phyloP scores from a whole-genome alignment of 164 flowering plant species.

The Aristolochia fimbriata region DNA sequence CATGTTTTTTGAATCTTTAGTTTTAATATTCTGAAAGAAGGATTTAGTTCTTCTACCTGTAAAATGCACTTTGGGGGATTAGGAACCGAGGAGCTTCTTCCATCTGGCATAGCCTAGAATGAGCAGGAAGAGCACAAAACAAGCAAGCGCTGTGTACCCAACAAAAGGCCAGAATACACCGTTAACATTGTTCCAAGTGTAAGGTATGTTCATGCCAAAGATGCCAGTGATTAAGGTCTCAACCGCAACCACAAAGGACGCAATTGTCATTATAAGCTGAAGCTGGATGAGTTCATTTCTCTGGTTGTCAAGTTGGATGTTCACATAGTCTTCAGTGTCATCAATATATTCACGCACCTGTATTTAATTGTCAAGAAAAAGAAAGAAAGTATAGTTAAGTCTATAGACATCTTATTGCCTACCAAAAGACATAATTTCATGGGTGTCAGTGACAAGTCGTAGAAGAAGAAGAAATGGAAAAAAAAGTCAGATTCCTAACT shows the following conservation, averaged over 20 bases:
- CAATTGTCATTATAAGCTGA: constrained; percentile 81
- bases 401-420: no score
- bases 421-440: no score
- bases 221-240: constrained; percentile 68
- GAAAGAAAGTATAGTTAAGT: not conserved
- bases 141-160: constrained; percentile 29
- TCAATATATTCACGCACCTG: constrained; percentile 94
- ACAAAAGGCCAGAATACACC: constrained; percentile 56
- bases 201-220: constrained; percentile 95
- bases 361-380: not conserved
- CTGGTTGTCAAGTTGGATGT: constrained; percentile 95
- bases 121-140: constrained; percentile 56
- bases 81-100: constrained; percentile 88
- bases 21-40: no score
- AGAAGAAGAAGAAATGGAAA: no score
- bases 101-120: constrained; percentile 81
- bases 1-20: no score
- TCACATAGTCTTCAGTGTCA: constrained; percentile 94
- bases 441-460: no score
- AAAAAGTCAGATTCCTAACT: no score
- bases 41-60: no score
- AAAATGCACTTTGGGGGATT: not conserved
- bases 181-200: constrained; percentile 25
- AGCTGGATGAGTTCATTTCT: constrained; percentile 92
- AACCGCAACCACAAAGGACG: constrained; percentile 70